A percentile compares a stretch with the other conserved stretches of the same genome.
phyloP scores from a whole-genome alignment of 106 monocot genomes.

The Dendrobium nobile region DNA sequence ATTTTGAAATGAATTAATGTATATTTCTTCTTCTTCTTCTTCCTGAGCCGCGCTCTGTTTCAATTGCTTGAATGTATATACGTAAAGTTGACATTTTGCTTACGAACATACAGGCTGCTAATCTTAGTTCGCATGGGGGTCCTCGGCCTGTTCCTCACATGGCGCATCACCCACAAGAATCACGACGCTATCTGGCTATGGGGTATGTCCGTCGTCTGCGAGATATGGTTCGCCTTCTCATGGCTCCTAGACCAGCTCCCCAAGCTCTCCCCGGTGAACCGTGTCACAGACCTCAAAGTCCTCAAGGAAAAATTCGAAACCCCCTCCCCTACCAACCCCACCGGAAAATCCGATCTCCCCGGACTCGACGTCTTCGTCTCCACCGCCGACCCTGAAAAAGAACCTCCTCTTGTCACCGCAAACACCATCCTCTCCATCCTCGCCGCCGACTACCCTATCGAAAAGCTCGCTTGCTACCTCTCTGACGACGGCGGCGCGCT shows the following conservation, averaged over 20 bases:
- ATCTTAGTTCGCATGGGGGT: conserved; percentile 39
- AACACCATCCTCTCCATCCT: conserved; percentile 81
- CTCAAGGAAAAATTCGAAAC: conserved; percentile 71
- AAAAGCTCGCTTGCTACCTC: conserved; percentile 67
- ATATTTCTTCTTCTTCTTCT: too few relatives aligned
- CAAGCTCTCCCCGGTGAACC: conserved; percentile 77
- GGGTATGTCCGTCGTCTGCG: conserved; percentile 77
- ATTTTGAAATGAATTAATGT: too few relatives aligned
- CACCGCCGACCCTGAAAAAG: conserved; percentile 75
- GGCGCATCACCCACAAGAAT: conserved; percentile 59
- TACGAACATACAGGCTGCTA: conserved; percentile 38
- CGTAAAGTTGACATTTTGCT: too few relatives aligned
- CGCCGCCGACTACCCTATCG: conserved; percentile 67
- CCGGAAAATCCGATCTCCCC: conserved; percentile 65
- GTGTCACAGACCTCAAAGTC: conserved; percentile 58
- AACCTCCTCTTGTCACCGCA: conserved; percentile 66
- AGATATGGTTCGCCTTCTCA: conserved; percentile 77
- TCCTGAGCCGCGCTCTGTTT: too few relatives aligned
- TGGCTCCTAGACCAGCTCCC: conserved; percentile 70
- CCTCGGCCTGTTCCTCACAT: conserved; percentile 52
- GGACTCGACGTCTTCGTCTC: conserved; percentile 77
- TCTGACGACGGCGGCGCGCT: conserved; percentile 81
- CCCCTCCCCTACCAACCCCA: conserved; percentile 28
- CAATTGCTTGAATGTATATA: too few relatives aligned
- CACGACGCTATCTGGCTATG: conserved; percentile 75